Conservation (phyloP, 2,329 filamentous ascomycete genomes). For the Penicillium sp. region DNA sequence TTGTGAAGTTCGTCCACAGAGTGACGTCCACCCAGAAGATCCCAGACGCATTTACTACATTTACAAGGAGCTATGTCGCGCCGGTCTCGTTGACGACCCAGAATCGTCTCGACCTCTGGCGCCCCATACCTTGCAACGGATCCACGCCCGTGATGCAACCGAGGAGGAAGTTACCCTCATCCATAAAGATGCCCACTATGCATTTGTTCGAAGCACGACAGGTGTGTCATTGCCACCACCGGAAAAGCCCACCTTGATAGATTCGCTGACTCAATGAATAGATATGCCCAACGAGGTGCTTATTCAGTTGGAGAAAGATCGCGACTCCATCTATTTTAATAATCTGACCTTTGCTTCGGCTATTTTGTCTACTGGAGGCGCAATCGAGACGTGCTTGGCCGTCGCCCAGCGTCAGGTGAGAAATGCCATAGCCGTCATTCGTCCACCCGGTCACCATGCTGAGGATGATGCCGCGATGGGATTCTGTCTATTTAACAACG, state of each 20-base stretch:
- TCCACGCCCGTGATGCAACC: constrained; percentile 73
- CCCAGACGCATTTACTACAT: constrained; percentile 90
- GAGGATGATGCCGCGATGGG: constrained; percentile 84
- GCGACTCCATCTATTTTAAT: constrained; percentile 80
- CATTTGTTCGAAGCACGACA: constrained; percentile 67
- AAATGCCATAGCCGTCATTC: constrained; percentile 92
- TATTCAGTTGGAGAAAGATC: constrained; percentile 64
- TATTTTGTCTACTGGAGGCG: constrained; percentile 81
- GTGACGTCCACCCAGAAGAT: constrained; percentile 88
- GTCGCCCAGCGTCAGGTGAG: constrained; percentile 80
- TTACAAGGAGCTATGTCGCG: constrained; percentile 80
- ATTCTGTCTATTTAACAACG: constrained; percentile 98
- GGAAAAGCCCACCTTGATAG: background rate
- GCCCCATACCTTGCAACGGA: constrained; percentile 62
- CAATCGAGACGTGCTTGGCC: constrained; percentile 93
- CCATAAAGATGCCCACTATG: constrained; percentile 73
- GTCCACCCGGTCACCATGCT: constrained; percentile 92
- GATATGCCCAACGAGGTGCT: constrained; percentile 59
- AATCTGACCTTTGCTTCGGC: constrained; percentile 77
- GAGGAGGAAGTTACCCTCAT: constrained; percentile 76
- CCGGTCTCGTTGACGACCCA: constrained; percentile 69
- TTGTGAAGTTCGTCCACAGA: constrained; percentile 69
- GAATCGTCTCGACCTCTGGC: constrained; percentile 52
- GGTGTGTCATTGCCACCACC: constrained; percentile 27
- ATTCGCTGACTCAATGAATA: constrained; percentile 29